A percentile compares a stretch with the other conserved stretches of the same genome.
These are phyloP conservation scores for Alternaria burnsii DNA, from an alignment of 2,329 filamentous ascomycete genomes.

Conservation along the genomic window DNA sequence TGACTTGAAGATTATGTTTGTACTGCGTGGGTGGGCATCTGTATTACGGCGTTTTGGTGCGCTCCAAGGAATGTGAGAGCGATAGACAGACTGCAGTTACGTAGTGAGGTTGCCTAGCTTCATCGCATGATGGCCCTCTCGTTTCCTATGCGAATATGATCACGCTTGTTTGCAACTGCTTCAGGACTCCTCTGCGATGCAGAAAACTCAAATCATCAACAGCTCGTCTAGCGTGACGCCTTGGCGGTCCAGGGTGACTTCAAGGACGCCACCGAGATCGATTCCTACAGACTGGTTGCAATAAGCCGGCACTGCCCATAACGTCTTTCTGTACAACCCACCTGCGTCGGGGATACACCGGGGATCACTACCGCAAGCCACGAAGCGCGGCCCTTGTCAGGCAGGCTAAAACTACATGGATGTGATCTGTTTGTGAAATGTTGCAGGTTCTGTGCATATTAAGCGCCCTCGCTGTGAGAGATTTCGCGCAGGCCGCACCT, in stretches of 20 bases:
- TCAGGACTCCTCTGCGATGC: not conserved
- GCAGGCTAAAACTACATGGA: constrained; percentile 20
- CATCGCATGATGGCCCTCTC: constrained; percentile 11
- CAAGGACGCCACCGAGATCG: constrained; percentile 17
- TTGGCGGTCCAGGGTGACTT: constrained; percentile 9
- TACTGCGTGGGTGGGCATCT: constrained; percentile 18
- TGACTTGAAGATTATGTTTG: constrained; percentile 7
- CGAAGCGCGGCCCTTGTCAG: constrained; percentile 19
- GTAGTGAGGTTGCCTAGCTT: constrained; percentile 20
- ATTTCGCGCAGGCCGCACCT: constrained; percentile 21
- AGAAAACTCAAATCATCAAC: constrained; percentile 2
- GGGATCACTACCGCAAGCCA: constrained; percentile 28
- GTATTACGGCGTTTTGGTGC: constrained; percentile 28
- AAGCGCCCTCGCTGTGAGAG: constrained; percentile 22
- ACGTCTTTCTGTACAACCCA: constrained; percentile 33
- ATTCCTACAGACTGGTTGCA: constrained; percentile 20
- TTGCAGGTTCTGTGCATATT: constrained; percentile 17
- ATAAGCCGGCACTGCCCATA: constrained; percentile 28
- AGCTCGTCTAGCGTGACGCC: not conserved
- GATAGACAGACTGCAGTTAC: constrained; percentile 22
- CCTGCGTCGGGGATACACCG: constrained; percentile 23
- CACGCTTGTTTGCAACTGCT: constrained; percentile 5
- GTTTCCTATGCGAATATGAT: constrained; percentile 12
- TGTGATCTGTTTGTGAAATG: constrained; percentile 25
- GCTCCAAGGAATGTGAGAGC: constrained; percentile 10